Evolutionary conservation across 768 basidiomycete species (phyloP), one percentile per base, ranked within the genome.

Genomic region (Boletus sp.): DNA sequence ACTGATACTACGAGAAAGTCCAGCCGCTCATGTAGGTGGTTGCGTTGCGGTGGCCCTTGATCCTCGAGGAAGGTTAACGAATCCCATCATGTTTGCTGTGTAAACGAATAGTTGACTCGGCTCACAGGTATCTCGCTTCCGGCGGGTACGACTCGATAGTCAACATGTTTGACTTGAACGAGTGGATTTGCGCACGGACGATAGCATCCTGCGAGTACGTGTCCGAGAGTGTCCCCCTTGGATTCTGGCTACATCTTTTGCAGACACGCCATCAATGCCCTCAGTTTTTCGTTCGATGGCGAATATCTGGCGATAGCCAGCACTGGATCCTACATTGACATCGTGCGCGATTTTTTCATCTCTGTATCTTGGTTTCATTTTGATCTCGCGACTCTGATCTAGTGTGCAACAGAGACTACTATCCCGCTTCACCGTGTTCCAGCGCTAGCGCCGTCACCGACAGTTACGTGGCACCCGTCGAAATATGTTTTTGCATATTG

Each of bases 71-170:
- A 79, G 82, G 87, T 84, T 45, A 53, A 28, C 3, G 1, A 18
- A 73, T 57, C 17, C 15, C 44, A 3, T 56, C 18, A 11, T 8
- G 14, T 32, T 49, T 44, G 37, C 37, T 17, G 49, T n/a, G 20
- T 29, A 41, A 6, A 3, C 4, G 33, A 24, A 6, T 20, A 20
- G 24, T 4, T 58, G 50, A 24, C 59, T 56, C 57, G 28, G 59
- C 46, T 30, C 28, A 28, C 60, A 87, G 86, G 51, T 92, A 91
- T 61, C 79, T 92, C 40, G 89, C 89, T 2, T 87, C 89, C 1
- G 90, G 90, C 33, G 90, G 90, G 12, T 79, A 82, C 54, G 90
- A 93, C 66, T 89, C 89, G 8, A 92, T 93, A 53, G 85, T 93
- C 47, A 89, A 91, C 64, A 75, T 92, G 67, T 91, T 90, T 64